These are phyloP conservation scores for Lathyrus oleraceus DNA, from an alignment of 306 rosid species.

Conservation along the genomic window DNA sequence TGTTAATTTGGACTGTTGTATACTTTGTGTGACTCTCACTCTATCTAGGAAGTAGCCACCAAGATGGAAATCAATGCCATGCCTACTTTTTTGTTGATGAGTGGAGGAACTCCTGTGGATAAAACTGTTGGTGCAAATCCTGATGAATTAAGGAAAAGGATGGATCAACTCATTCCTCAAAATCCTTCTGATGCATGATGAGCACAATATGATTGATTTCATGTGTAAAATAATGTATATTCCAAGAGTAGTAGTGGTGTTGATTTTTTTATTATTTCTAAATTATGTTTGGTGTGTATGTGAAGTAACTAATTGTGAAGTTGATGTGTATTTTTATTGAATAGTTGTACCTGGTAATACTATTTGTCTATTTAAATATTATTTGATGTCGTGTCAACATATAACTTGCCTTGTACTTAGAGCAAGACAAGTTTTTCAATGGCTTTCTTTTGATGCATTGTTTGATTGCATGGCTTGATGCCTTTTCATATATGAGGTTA, in stretches of 20 bases:
- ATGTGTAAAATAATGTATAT: background rate
- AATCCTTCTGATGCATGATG: constrained; percentile 27
- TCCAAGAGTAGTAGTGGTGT: background rate
- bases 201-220: constrained; percentile 8
- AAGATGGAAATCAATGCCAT: constrained; percentile 54
- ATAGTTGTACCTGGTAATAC: background rate
- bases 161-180: constrained; percentile 8
- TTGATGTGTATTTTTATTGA: background rate
- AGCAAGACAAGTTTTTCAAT: background rate
- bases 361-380: background rate
- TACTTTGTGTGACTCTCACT: constrained; percentile 26
- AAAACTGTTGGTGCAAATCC: constrained; percentile 55
- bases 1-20: constrained; percentile 4
- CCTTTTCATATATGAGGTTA: no score
- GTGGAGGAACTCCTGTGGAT: constrained; percentile 36
- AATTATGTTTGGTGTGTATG: constrained; percentile 29
- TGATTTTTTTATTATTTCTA: constrained; percentile 29
- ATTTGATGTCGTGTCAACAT: background rate
- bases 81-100: constrained; percentile 48
- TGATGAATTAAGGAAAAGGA: constrained; percentile 39
- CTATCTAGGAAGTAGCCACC: constrained; percentile 45
- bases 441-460: background rate
- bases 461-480: no score
- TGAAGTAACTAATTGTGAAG: constrained; percentile 17
- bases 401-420: background rate